phyloP scores from a whole-genome alignment of 257 asterid species.

The Lantana camara region DNA sequence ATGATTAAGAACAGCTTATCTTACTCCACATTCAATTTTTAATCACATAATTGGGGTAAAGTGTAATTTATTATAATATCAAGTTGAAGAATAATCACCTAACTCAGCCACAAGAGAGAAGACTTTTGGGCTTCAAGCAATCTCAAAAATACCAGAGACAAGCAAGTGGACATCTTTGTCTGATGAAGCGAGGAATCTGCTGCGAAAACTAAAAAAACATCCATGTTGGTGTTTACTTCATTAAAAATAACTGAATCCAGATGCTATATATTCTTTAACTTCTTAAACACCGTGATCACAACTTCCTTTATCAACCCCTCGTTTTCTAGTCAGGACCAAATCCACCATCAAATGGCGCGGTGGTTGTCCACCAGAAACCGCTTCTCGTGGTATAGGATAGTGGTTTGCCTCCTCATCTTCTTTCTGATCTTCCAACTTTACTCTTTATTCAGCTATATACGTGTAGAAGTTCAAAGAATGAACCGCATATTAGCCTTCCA shows the following conservation, averaged over 20 bases:
- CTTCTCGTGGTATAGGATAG: constrained; percentile 38
- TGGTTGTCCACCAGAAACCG: constrained; percentile 32
- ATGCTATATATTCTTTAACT: neutral
- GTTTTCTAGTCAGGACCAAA: neutral
- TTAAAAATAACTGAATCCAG: neutral
- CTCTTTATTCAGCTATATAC: constrained; percentile 27
- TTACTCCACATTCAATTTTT: neutral
- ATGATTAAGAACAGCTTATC: neutral
- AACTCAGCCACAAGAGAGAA: neutral
- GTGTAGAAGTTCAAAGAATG: constrained; percentile 13
- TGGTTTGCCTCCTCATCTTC: constrained; percentile 32
- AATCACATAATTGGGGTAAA: neutral
- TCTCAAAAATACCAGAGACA: constrained; percentile 25
- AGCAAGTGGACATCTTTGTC: constrained; percentile 24
- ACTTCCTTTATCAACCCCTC: neutral
- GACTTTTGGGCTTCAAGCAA: constrained; percentile 26
- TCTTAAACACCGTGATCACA: neutral
- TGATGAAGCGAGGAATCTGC: constrained; percentile 26
- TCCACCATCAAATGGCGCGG: constrained; percentile 36
- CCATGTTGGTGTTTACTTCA: constrained; percentile 1
- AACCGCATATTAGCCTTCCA: constrained; percentile 24
- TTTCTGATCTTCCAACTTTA: constrained; percentile 28
- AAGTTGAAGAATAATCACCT: neutral
- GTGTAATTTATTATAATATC: neutral
- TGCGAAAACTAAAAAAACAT: neutral